Base-by-base conservation (phyloP, 208 protist genomes). In the Trypanosoma rangeli region DNA sequence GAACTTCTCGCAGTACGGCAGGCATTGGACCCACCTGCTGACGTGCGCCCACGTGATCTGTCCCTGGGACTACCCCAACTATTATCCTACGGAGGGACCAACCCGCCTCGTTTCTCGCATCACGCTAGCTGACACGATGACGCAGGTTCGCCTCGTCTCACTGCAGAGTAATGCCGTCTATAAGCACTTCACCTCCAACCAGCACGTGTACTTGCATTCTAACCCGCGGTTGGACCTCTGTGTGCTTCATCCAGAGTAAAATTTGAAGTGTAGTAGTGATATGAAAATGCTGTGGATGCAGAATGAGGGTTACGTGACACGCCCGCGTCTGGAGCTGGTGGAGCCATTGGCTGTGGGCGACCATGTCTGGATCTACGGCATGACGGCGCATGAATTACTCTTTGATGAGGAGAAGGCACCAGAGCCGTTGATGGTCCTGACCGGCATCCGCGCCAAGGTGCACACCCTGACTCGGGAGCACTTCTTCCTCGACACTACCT, bases 211-310 rank as follows among this genome's bases (percentile, higher is more conserved):
- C 65, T 85, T 94, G 13, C 91, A 96, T 78, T 70, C 73, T 9
- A 96, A 96, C 73, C 91, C 91, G 15, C 85, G 89, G 0, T 78
- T 96, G 5, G 91, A 96, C 66, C 77, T 96, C 18, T 96, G 88
- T 65, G 91, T 96, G 4, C 26, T 94, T 18, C 91, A 96, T 72
- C 66, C 91, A 9, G 88, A 96, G 80, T 86, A 94, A 70, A 93
- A 92, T 74, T 62, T 96, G 48, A 92, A 92, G 74, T 84, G 88
- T 44, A 91, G 84, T 60, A 88, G 91, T 13, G 88, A 96, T 67
- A 94, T 96, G 91, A 94, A 94, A 73, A 93, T 96, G 88, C 64
- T 96, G 83, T 94, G 89, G 88, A 90, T 94, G 87, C 91, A 96
- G 74, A 96, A 96, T 75, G 89, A 96, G 60, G 91, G 91, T 31